phyloP scores from a whole-genome alignment of 208 protist genomes.

The Trypanosomatidae sp. region DNA sequence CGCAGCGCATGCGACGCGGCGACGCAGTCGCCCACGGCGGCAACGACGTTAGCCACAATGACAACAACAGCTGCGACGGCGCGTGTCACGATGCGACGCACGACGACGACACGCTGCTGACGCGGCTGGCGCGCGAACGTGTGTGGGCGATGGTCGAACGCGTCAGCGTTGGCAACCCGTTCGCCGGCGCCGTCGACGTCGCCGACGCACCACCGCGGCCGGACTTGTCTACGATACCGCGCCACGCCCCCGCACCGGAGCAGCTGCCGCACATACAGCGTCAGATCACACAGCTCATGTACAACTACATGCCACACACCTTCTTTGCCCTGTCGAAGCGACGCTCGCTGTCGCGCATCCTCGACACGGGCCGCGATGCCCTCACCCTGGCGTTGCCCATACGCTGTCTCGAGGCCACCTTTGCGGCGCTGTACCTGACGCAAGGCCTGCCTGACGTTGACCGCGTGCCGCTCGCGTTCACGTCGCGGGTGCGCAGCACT shows the following conservation, averaged over 20 bases:
- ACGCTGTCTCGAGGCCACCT: slow-evolving; percentile 86
- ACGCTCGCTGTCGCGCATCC: slow-evolving; percentile 70
- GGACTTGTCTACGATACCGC: slow-evolving; percentile 34
- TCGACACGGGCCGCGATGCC: slow-evolving; percentile 69
- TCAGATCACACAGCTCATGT: slow-evolving; percentile 53
- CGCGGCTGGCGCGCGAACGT: slow-evolving; percentile 7
- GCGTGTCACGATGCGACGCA: neutral
- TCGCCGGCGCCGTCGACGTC: slow-evolving; percentile 27
- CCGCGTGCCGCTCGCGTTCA: slow-evolving; percentile 83
- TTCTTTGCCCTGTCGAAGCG: slow-evolving; percentile 88
- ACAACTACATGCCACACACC: slow-evolving; percentile 85
- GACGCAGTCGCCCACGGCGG: too few species aligned
- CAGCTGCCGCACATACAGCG: slow-evolving; percentile 62
- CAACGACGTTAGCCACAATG: too few species aligned
- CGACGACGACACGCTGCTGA: neutral
- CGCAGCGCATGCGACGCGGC: too few species aligned
- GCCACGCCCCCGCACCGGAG: slow-evolving; percentile 19
- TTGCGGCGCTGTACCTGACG: slow-evolving; percentile 73
- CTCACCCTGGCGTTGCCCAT: slow-evolving; percentile 80
- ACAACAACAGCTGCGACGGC: neutral
- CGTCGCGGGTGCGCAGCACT: slow-evolving; percentile 41
- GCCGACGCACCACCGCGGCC: slow-evolving; percentile 48
- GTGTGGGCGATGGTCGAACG: slow-evolving; percentile 37
- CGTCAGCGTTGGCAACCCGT: slow-evolving; percentile 49
- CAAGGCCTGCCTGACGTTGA: slow-evolving; percentile 60